Base-by-base conservation (phyloP, 768 basidiomycete species). In the Cytidiella melzeri region DNA sequence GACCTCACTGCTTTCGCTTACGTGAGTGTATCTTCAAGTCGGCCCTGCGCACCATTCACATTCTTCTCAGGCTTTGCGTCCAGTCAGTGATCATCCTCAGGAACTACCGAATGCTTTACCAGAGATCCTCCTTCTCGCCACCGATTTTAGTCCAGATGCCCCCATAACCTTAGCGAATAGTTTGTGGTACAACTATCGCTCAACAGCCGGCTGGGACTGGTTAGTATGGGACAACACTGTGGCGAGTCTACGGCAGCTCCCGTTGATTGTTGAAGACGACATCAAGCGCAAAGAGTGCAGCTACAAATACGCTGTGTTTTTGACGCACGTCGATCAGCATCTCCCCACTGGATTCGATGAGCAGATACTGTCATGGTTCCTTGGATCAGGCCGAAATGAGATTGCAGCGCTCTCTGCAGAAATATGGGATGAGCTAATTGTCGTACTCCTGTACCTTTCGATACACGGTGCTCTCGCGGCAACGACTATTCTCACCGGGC, bases 221-320 rank as follows among this genome's bases (percentile, higher is more conserved):
- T 84, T 83, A 57, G 84, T 85, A 18, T 91, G 88, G 88, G 87
- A 90, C 61, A 90, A 87, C 57, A 80, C 83, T 1, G 73, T 92
- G 39, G 79, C 84, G 5, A 83, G 82, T 45, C 69, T 92, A 39
- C 84, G 82, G 38, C 83, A 85, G 61, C 72, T 87, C 39, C 79
- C 83, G 5, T 64, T 66, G 39, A 76, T 84, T 71, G 73, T 73
- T 13, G 57, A 70, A 3, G 80, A 82, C 48, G 50, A 61, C 5
- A 61, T 64, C 45, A 72, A 66, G 21, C 76, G 78, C 20, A 70
- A 73, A 43, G 66, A 69, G 28, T 79, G 77, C 52, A 82, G 83
- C 3, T 56, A 84, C 25, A 75, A 80, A 43, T 92, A 89, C 58
- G 84, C 79, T 4, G 67, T 68, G 12, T 90, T 92, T 58, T 69